Evolutionary conservation across 495 filamentous ascomycete species (phyloP).

Genomic region (Evansstolkia leycettana): DNA sequence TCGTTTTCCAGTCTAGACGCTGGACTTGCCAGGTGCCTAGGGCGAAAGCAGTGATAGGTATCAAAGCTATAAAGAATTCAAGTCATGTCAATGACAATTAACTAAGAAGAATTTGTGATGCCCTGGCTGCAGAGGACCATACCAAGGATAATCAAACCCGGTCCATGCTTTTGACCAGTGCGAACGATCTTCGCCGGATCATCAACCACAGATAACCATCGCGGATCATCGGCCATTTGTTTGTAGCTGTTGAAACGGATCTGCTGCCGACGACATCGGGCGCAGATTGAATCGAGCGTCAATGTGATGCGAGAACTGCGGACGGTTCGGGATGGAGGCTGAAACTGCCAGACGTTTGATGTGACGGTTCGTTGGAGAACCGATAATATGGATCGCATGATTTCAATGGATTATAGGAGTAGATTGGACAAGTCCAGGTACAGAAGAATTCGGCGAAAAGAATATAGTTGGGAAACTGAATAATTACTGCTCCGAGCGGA

Average conservation of each 20-base stretch:
- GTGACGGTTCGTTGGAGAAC: constrained; percentile 15
- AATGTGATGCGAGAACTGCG: constrained; percentile 9
- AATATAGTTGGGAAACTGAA: not conserved
- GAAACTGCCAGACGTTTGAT: constrained; percentile 7
- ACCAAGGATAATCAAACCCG: constrained; percentile 73
- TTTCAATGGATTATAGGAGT: not conserved
- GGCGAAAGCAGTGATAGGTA: constrained; percentile 80
- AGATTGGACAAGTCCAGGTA: not conserved
- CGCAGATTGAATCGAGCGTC: constrained; percentile 23
- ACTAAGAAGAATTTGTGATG: not conserved
- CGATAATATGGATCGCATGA: constrained; percentile 23
- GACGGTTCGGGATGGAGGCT: constrained; percentile 10
- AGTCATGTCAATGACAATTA: not conserved
- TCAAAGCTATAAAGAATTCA: constrained; percentile 48
- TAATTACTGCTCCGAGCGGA: too few species aligned
- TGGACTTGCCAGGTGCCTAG: constrained; percentile 96
- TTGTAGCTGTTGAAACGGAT: constrained; percentile 14
- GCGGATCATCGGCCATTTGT: constrained; percentile 47
- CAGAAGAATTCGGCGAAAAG: not conserved
- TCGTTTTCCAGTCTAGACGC: constrained; percentile 85
- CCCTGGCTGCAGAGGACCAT: too few species aligned
- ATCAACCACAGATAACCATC: constrained; percentile 75
- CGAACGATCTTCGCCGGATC: constrained; percentile 68
- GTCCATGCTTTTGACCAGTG: constrained; percentile 59
- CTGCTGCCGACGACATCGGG: constrained; percentile 27